Conservation (phyloP, 75 land plant genomes). For the Chamaecyparis obtusa region DNA sequence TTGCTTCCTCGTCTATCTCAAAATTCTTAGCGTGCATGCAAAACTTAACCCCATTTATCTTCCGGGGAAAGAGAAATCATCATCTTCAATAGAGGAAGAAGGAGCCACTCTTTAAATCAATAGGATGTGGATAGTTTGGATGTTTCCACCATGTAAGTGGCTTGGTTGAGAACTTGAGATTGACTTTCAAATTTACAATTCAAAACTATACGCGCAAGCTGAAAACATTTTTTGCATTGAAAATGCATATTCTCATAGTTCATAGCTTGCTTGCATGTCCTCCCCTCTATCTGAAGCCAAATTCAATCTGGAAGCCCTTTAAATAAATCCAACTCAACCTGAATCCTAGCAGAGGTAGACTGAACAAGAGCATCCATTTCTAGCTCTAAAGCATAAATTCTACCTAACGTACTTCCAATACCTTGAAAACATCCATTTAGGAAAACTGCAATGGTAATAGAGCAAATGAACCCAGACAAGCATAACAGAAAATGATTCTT, state of each 20-base stretch:
- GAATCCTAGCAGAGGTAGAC: not conserved
- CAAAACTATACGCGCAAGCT: not conserved
- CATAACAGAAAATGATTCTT: too few species aligned
- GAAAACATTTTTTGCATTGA: not conserved
- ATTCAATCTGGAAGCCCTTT: not conserved
- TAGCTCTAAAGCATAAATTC: too few species aligned
- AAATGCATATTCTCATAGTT: not conserved
- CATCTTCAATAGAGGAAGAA: too few species aligned
- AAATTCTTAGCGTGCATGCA: too few species aligned
- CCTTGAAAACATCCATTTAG: too few species aligned
- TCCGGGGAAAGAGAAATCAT: too few species aligned
- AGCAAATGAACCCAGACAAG: too few species aligned
- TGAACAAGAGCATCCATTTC: not conserved
- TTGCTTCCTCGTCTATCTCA: too few species aligned
- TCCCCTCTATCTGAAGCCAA: not conserved
- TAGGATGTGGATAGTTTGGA: not conserved
- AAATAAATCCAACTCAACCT: not conserved
- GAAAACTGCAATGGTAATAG: too few species aligned
- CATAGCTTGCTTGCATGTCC: not conserved
- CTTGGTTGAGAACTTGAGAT: not conserved
- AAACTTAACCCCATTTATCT: too few species aligned
- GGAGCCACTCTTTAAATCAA: too few species aligned
- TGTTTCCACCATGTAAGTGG: not conserved
- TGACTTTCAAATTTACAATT: not conserved
- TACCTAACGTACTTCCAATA: too few species aligned